Percentiles rank a stretch among this genome's conserved stretches.
Evolutionary conservation across 2,329 filamentous ascomycete species (phyloP).

Genomic region (Pezicula neosporulosa): DNA sequence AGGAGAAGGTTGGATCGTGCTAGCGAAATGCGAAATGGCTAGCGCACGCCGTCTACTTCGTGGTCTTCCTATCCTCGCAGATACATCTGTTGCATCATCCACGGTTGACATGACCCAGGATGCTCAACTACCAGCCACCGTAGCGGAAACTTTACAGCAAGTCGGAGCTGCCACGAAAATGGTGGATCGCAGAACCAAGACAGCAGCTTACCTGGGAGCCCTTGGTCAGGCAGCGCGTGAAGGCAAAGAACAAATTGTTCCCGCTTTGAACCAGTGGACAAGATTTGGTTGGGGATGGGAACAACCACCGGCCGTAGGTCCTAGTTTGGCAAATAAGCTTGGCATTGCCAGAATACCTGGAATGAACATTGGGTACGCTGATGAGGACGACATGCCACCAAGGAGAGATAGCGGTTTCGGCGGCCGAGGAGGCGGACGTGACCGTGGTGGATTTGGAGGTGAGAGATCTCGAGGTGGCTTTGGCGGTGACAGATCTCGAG

Average conservation of each 20-base stretch:
- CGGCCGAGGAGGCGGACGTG: constrained; percentile 3
- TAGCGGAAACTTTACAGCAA: constrained; percentile 23
- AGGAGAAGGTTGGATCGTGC: constrained; percentile 53
- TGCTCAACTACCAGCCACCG: constrained; percentile 25
- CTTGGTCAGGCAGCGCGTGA: constrained; percentile 6
- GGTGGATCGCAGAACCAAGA: constrained; percentile 20
- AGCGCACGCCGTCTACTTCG: constrained; percentile 18
- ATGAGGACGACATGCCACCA: neutral
- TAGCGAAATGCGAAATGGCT: constrained; percentile 15
- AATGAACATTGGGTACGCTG: constrained; percentile 13
- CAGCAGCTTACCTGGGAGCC: constrained; percentile 20
- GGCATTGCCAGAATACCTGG: constrained; percentile 17
- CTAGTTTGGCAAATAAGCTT: constrained; percentile 17
- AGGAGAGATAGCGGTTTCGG: neutral
- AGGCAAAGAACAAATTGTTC: too few species aligned
- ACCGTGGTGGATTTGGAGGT: constrained; percentile 6
- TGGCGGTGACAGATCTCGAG: constrained; percentile 4
- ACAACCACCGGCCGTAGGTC: constrained; percentile 20
- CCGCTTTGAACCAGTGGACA: constrained; percentile 22
- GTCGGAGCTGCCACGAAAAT: constrained; percentile 24
- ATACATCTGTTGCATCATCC: constrained; percentile 20
- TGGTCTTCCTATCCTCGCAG: constrained; percentile 23
- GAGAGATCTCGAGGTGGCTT: constrained; percentile 5
- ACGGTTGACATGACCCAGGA: constrained; percentile 29
- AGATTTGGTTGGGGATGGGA: constrained; percentile 30